phyloP scores from a whole-genome alignment of 306 rosid species.

The Cucurbita pepo region DNA sequence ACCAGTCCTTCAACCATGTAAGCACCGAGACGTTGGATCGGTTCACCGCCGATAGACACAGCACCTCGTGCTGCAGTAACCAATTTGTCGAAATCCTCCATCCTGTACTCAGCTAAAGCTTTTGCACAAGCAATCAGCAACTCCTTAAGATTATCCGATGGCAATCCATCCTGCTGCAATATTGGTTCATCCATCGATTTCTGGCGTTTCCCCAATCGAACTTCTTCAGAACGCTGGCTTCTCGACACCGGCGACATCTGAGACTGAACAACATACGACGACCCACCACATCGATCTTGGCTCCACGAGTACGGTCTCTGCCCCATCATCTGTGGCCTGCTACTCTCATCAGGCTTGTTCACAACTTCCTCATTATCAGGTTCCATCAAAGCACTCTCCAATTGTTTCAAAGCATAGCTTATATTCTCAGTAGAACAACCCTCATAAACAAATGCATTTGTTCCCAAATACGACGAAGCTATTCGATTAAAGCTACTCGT shows the following conservation, averaged over 20 bases:
- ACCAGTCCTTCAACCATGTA: slow-evolving; percentile 92
- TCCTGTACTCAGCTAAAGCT: slow-evolving; percentile 45
- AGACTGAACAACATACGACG: slow-evolving; percentile 23
- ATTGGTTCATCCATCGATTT: slow-evolving; percentile 38
- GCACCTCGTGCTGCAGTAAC: slow-evolving; percentile 37
- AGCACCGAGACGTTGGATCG: slow-evolving; percentile 85
- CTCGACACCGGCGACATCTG: slow-evolving; percentile 23
- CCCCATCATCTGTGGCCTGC: slow-evolving; percentile 12
- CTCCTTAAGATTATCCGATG: slow-evolving; percentile 37
- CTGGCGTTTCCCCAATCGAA: slow-evolving; percentile 36
- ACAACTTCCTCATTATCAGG: slow-evolving; percentile 47
- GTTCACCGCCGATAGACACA: slow-evolving; percentile 79
- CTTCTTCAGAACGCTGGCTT: slow-evolving; percentile 27
- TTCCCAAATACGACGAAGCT: slow-evolving; percentile 23
- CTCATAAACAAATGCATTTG: slow-evolving; percentile 20
- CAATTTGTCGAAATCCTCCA: slow-evolving; percentile 33
- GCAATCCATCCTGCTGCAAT: slow-evolving; percentile 21
- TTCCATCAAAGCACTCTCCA: slow-evolving; percentile 80
- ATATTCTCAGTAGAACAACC: slow-evolving; percentile 28
- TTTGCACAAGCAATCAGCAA: slow-evolving; percentile 71
- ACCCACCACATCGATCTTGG: slow-evolving; percentile 22
- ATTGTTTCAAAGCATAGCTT: slow-evolving; percentile 35
- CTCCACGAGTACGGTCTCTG: slow-evolving; percentile 36
- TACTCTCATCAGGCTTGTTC: slow-evolving; percentile 20
- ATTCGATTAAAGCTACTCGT: slow-evolving; percentile 23